Evolutionary conservation across 441 rosid genomes (phyloP), one percentile per base, ranked within the genome.

Genomic region (Adansonia grandidieri): DNA sequence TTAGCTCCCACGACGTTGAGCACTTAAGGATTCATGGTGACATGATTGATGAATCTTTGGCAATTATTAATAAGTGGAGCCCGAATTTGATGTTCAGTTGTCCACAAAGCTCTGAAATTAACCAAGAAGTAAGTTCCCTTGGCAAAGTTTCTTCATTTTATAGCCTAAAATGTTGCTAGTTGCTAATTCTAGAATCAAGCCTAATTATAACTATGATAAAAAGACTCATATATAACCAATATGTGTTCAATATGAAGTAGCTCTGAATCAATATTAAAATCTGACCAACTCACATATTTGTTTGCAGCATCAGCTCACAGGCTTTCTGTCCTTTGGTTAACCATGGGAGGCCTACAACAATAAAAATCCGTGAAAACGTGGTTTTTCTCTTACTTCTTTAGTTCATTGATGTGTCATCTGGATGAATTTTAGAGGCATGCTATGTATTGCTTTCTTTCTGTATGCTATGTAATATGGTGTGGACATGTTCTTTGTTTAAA

Each of bases 81-180:
- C 86, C 88, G 2, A 66, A 85, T 61, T 80, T 78, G 53, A 63
- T 79, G 69, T 58, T 82, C 83, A 83, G 19, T 87, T 84, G 82
- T 76, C 87, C 84, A 32, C 85, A 80, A 78, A 88, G 75, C 69
- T 73, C 75, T 48, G 89, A 75, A 67, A 80, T 79, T 66, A 80
- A 88, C 60, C 85, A 86, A 61, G 93, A 89, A 87, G 98, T 89
- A 77, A 81, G 71, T 45, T 62, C 40, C 6, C 2, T 57, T 15
- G 0, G 14, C 54, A 11, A 22, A 82, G 78, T 22, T 65, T 24
- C 71, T 48, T 37, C 40, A 37, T 37, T 37, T 37, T 37, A 13
- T 19, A 22, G 19, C 17, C 22, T n/a, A 19, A 17, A 71, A 2
- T 56, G 7, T 58, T 72, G 56, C 57, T 9, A 10, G n/a, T 9